Evolutionary conservation across 805 yeast genomes (phyloP), one percentile per base, ranked within the genome.

Genomic region (Barnettozyma populi): DNA sequence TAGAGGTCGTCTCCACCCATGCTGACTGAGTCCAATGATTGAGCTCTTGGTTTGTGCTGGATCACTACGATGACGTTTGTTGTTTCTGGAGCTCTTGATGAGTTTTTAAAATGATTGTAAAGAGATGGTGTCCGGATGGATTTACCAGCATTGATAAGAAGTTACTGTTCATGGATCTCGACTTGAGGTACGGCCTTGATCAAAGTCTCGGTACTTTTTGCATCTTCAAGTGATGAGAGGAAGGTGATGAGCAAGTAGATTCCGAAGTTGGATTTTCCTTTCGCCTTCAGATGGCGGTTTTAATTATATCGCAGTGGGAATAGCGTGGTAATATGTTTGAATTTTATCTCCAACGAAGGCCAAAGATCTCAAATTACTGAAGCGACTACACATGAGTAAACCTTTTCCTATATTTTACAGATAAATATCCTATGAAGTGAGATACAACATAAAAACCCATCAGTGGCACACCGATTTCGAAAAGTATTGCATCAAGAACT

Each of bases 1-100:
- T 51, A 49, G 21, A 59, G 48, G 21, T 61, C 65, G 50, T 61
- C 65, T 2, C 56, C 60, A n/a, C 53, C 62, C 63, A 59, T 59
- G 52, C 10, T 41, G 16, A 27, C 23, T 21, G 29, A 19, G 18
- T 29, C n/a, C 19, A 16, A 35, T 16, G 37, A n/a, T 35, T 35
- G 32, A 29, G 16, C n/a, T 13, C 16, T n/a, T 29, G 10, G 32
- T 29, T 14, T 13, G 16, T 11, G 2, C 32, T 29, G 32, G 32
- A 14, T 29, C 32, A 8, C 7, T 29, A 14, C 13, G 16, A 11
- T 4, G 16, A 14, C 5, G 32, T 3, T 29, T 29, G n/a, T 29
- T 29, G 32, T 29, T 29, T 29, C 16, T n/a, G 16, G 2, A 29
- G 32, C 16, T 14, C 32, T 25, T 25, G 13, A 13, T 5, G 9